Conservation (phyloP, 192 early-diverging fungal species). For the Gigaspora rosea region DNA sequence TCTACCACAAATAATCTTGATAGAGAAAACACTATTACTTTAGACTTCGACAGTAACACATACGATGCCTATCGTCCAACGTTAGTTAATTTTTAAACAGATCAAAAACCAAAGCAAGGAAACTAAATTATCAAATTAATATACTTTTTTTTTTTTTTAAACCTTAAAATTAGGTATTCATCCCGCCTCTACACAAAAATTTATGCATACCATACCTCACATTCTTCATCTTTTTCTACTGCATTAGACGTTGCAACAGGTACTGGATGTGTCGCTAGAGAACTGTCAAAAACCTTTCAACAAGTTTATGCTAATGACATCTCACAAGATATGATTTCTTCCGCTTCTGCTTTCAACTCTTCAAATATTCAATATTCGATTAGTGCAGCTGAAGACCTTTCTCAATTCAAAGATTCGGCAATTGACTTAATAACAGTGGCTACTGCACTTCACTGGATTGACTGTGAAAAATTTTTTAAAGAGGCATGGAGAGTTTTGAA, state of each 20-base stretch:
- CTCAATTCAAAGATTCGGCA: conserved; percentile 27
- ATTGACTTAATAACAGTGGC: conserved; percentile 53
- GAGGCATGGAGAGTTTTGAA: conserved; percentile 41
- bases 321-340: conserved; percentile 42
- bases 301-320: conserved; percentile 51
- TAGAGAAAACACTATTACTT: conserved; percentile 23
- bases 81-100: conserved; percentile 3
- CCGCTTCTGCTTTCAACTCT: conserved; percentile 33
- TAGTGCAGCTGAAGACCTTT: conserved; percentile 43
- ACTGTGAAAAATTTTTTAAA: conserved; percentile 52
- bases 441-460: conserved; percentile 60
- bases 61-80: conserved; percentile 41
- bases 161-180: conserved; percentile 32
- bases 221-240: conserved; percentile 41
- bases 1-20: too few species aligned
- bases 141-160: too few species aligned
- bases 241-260: conserved; percentile 59
- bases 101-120: background rate
- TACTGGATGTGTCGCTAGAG: conserved; percentile 56
- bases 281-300: conserved; percentile 49
- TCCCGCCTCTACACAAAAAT: conserved; percentile 41
- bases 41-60: conserved; percentile 39
- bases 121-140: background rate
- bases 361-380: conserved; percentile 49
- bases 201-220: conserved; percentile 46